Percentiles rank a stretch among this genome's conserved stretches.
phyloP scores from a whole-genome alignment of 1,284 basidiomycete genomes.

The Cryptococcus sp. region DNA sequence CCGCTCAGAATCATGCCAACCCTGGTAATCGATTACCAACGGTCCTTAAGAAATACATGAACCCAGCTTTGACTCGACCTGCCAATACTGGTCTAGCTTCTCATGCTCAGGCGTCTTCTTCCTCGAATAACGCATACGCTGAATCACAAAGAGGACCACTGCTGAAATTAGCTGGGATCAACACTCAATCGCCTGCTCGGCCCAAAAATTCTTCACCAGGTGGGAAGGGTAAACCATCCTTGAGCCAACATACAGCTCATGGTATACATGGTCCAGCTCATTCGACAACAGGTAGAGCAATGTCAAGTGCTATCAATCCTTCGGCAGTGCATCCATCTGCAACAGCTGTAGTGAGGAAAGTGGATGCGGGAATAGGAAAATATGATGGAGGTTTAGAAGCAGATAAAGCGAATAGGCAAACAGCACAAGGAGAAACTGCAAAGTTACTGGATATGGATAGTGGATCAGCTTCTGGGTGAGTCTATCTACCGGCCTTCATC shows the following conservation, averaged over 20 bases:
- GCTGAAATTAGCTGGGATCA: conserved; percentile 40
- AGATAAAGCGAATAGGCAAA: conserved; percentile 56
- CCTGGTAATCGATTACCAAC: conserved; percentile 35
- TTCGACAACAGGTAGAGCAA: conserved; percentile 33
- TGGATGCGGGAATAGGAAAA: conserved; percentile 63
- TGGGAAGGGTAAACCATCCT: conserved; percentile 13
- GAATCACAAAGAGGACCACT: conserved; percentile 35
- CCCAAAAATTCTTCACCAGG: conserved; percentile 10
- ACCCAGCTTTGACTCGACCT: conserved; percentile 38
- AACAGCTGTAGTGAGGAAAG: neutral
- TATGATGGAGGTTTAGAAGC: conserved; percentile 83
- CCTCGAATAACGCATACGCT: conserved; percentile 1
- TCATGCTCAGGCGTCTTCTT: conserved; percentile 1
- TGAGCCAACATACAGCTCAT: conserved; percentile 39
- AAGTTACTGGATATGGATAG: conserved; percentile 72
- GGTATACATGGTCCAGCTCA: conserved; percentile 45
- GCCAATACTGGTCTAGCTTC: conserved; percentile 36
- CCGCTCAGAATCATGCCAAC: neutral
- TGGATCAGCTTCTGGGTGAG: conserved; percentile 57
- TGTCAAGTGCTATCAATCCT: conserved; percentile 22
- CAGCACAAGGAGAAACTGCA: conserved; percentile 66
- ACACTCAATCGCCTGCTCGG: conserved; percentile 16
- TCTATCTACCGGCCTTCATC: conserved; percentile 5
- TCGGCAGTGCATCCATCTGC: conserved; percentile 4
- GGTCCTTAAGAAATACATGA: conserved; percentile 48